These are phyloP conservation scores for Psilocybe mexicana DNA, from an alignment of 1,284 basidiomycete species.

Conservation along the genomic window DNA sequence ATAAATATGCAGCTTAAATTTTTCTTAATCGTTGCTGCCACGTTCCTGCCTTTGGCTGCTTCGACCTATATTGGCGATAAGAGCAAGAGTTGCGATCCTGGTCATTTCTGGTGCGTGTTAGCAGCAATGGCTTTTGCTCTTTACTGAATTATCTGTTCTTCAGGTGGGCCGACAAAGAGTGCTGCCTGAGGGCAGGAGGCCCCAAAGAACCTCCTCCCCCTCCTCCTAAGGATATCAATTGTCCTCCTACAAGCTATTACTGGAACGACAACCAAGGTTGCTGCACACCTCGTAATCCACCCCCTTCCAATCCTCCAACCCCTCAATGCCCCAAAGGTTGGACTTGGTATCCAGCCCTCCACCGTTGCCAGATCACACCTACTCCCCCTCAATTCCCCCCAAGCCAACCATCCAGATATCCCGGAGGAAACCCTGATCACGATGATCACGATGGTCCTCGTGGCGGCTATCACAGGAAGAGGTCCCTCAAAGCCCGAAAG, in stretches of 20 bases:
- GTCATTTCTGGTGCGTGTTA: constrained; percentile 44
- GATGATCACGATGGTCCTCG: constrained; percentile 3
- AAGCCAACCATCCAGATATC: constrained; percentile 32
- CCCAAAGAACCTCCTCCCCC: constrained; percentile 42
- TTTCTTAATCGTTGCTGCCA: constrained; percentile 17
- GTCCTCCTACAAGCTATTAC: constrained; percentile 45
- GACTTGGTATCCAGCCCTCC: constrained; percentile 42
- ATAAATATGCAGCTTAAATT: constrained; percentile 25
- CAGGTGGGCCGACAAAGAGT: constrained; percentile 46
- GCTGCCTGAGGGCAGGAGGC: constrained; percentile 55
- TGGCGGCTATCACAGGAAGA: constrained; percentile 29
- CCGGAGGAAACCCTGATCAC: background rate
- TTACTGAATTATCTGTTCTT: constrained; percentile 4
- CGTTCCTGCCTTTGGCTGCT: constrained; percentile 23
- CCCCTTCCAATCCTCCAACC: constrained; percentile 36
- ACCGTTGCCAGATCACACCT: constrained; percentile 44
- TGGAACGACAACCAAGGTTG: constrained; percentile 46
- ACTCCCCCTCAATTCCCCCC: constrained; percentile 36
- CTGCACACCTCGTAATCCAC: constrained; percentile 45
- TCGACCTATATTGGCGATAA: constrained; percentile 18
- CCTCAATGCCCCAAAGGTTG: constrained; percentile 52
- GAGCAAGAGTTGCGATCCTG: constrained; percentile 29
- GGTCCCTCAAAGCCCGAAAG: constrained; percentile 38
- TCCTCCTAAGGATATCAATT: constrained; percentile 46
- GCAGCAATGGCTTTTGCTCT: constrained; percentile 7